phyloP scores from a whole-genome alignment of 345 rosid genomes.

The Citrus unshiu region DNA sequence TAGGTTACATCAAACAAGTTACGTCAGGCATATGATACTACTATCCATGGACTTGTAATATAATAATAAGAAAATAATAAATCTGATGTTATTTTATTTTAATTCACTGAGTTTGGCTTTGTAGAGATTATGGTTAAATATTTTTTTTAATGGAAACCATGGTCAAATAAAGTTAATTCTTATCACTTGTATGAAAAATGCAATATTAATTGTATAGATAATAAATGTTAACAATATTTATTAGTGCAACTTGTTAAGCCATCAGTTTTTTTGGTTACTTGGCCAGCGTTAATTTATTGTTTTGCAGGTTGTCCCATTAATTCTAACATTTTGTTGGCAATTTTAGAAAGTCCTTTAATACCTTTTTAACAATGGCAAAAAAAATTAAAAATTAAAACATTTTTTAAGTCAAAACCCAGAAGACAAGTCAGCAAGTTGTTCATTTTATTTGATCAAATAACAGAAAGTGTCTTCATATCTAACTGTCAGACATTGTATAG shows the following conservation, averaged over 20 bases:
- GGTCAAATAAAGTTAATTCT: neutral
- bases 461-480: neutral
- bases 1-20: too few species aligned
- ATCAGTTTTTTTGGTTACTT: neutral
- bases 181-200: neutral
- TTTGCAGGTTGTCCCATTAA: neutral
- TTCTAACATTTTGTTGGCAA: neutral
- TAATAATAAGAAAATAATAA: too few species aligned
- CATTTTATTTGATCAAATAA: neutral
- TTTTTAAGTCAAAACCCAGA: constrained; percentile 1
- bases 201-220: neutral
- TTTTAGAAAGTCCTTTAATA: neutral
- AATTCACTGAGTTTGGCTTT: neutral
- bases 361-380: neutral
- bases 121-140: neutral
- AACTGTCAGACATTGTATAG: constrained; percentile 15
- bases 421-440: neutral
- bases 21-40: too few species aligned
- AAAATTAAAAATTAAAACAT: neutral
- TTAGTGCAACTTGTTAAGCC: neutral
- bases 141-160: too few species aligned
- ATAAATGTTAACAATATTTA: neutral
- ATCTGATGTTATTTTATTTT: neutral
- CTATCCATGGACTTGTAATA: too few species aligned
- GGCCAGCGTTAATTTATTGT: neutral